Evolutionary conservation across 495 filamentous ascomycete species (phyloP).

Genomic region (Daldinia vernicosa): DNA sequence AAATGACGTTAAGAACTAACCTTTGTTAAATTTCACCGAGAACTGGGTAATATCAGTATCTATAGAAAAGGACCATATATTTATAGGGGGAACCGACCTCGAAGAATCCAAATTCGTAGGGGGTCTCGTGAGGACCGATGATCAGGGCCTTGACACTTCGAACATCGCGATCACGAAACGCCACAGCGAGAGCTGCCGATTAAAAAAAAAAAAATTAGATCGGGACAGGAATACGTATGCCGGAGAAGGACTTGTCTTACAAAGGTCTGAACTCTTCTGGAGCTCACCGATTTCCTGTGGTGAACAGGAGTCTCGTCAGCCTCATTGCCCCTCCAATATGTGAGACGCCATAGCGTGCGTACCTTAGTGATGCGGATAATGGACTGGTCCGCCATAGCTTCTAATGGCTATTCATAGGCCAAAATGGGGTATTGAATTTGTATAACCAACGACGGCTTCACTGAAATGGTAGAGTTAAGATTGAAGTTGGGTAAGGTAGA

Average conservation of each 20-base stretch:
- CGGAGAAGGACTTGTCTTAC: slow-evolving; percentile 58
- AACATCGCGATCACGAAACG: slow-evolving; percentile 85
- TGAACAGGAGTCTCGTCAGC: slow-evolving; percentile 49
- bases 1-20: slow-evolving; percentile 48
- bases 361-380: slow-evolving; percentile 88
- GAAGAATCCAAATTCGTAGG: slow-evolving; percentile 97
- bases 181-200: slow-evolving; percentile 78
- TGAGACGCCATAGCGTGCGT: slow-evolving; percentile 33
- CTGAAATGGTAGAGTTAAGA: background rate
- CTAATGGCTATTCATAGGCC: slow-evolving; percentile 31
- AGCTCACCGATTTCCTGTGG: slow-evolving; percentile 82
- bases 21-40: slow-evolving; percentile 70
- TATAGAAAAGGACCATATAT: background rate
- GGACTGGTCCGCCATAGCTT: slow-evolving; percentile 79
- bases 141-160: slow-evolving; percentile 89
- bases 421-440: background rate
- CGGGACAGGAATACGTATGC: slow-evolving; percentile 16
- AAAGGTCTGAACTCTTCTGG: slow-evolving; percentile 81
- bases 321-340: slow-evolving; percentile 44
- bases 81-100: slow-evolving; percentile 66
- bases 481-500: slow-evolving; percentile 6
- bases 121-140: slow-evolving; percentile 91
- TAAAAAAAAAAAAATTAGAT: slow-evolving; percentile 9
- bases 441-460: background rate
- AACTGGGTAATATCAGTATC: slow-evolving; percentile 61